Percentiles rank a stretch among this genome's conserved stretches.
phyloP scores from a whole-genome alignment of 1,284 basidiomycete species.

The Irpex sp. region DNA sequence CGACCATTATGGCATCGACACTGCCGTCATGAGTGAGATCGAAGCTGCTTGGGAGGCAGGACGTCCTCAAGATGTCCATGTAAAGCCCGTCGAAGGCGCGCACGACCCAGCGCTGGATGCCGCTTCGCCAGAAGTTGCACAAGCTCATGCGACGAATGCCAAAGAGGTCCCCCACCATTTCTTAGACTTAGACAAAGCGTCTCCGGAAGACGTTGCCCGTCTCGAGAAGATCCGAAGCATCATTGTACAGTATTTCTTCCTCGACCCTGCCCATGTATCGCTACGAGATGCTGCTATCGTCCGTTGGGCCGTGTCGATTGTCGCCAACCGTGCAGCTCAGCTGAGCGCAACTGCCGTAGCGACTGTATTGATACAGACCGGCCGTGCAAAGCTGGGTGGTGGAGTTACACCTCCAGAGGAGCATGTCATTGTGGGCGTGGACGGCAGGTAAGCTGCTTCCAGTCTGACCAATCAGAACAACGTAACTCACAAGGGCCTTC shows the following conservation, averaged over 20 bases:
- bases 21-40: slow-evolving; percentile 86
- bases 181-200: slow-evolving; percentile 23
- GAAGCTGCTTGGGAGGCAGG: slow-evolving; percentile 69
- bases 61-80: slow-evolving; percentile 19
- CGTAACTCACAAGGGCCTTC: slow-evolving; percentile 5
- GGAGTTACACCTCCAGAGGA: slow-evolving; percentile 39
- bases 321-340: slow-evolving; percentile 80
- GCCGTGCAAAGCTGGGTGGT: slow-evolving; percentile 45
- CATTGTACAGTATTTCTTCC: slow-evolving; percentile 61
- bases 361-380: slow-evolving; percentile 82
- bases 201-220: slow-evolving; percentile 24
- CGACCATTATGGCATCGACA: slow-evolving; percentile 91
- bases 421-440: slow-evolving; percentile 77
- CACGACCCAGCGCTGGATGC: slow-evolving; percentile 2
- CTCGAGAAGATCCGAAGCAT: slow-evolving; percentile 53
- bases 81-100: slow-evolving; percentile 14
- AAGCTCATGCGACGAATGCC: slow-evolving; percentile 8
- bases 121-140: background rate
- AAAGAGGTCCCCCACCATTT: slow-evolving; percentile 18
- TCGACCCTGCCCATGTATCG: slow-evolving; percentile 49
- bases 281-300: slow-evolving; percentile 78
- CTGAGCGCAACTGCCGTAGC: slow-evolving; percentile 88
- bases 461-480: background rate
- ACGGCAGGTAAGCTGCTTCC: slow-evolving; percentile 66
- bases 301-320: slow-evolving; percentile 73